Evolutionary conservation across 2,329 filamentous ascomycete genomes (phyloP), one percentile per base, ranked within the genome.

Genomic region (Talaromyces sp.): DNA sequence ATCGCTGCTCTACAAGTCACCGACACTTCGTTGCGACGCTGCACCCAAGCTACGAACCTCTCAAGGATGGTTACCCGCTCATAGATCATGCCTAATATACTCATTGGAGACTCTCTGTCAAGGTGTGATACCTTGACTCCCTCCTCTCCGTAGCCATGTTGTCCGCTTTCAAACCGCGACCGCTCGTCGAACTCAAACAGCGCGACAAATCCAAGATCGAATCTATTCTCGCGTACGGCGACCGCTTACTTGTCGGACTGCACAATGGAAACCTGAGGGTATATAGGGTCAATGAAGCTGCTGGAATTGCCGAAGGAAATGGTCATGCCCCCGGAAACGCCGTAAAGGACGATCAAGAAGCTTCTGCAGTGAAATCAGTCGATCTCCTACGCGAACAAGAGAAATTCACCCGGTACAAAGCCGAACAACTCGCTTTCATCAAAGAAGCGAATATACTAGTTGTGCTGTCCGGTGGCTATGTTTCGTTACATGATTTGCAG

Each of bases 181-280:
- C 92, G 63, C 93, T 99, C 73, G 89, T 97, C 81, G 94, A 99
- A 89, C 88, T 99, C 69, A 92, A 89, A 78, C 86, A 87, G 75
- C 88, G 90, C 75, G 93, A 97, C 84, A 97, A 95, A 80, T 95
- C 90, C 64, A 94, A 89, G 80, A 96, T 99, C 76, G 94, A 99
- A 77, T 94, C 90, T 52, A 90, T 99, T 65, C 82, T 97, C 50
- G 90, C 93, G 61, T 90, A 96, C 76, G 91, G 92, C 70, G 94
- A 99, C 72, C 86, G 92, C 62, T 83, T 99, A 36, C 84, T 99
- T 56, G 91, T 97, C 59, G 94, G 94, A 57, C 81, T 99, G 63
- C 96, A 90, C 75, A 95, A 88, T 39, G 94, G 94, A 67, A 86
- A 84, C 61, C 82, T 99, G 60, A 88, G 92, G 63, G 86, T 99